phyloP scores from a whole-genome alignment of 495 filamentous ascomycete genomes.

The Cryomyces minteri region DNA sequence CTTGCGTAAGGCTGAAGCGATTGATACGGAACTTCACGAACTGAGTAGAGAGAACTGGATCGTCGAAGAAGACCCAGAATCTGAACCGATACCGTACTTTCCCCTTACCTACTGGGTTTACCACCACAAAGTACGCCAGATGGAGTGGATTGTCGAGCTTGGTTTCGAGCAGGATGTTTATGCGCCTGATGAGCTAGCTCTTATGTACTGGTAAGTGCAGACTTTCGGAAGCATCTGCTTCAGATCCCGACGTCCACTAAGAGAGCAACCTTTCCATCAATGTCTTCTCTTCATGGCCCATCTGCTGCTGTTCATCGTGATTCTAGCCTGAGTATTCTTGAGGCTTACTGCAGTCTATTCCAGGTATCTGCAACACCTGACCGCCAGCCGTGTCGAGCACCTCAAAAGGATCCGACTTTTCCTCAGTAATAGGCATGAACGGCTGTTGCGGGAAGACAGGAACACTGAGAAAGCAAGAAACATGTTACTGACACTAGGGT shows the following conservation, averaged over 20 bases:
- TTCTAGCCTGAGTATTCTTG: background rate
- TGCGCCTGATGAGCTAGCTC: conserved; percentile 63
- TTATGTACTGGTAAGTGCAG: conserved; percentile 61
- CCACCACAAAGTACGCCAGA: conserved; percentile 68
- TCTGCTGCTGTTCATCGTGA: too few species aligned
- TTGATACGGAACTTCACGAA: conserved; percentile 52
- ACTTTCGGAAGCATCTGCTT: too few species aligned
- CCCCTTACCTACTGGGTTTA: conserved; percentile 81
- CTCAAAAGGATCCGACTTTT: background rate
- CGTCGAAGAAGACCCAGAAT: conserved; percentile 9
- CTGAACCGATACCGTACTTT: conserved; percentile 36
- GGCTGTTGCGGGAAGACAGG: conserved; percentile 15
- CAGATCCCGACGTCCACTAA: too few species aligned
- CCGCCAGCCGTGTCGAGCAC: background rate
- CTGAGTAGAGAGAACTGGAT: conserved; percentile 43
- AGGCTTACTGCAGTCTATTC: background rate
- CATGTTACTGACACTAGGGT: background rate
- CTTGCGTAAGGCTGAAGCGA: conserved; percentile 39
- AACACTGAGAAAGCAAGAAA: conserved; percentile 11
- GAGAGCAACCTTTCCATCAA: too few species aligned
- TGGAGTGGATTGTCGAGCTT: conserved; percentile 77
- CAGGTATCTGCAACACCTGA: background rate
- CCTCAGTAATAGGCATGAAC: background rate
- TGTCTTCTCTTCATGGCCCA: too few species aligned
- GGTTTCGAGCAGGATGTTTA: conserved; percentile 94